Conservation (phyloP, 129 eudicot species). For the Saussurea involucrata region DNA sequence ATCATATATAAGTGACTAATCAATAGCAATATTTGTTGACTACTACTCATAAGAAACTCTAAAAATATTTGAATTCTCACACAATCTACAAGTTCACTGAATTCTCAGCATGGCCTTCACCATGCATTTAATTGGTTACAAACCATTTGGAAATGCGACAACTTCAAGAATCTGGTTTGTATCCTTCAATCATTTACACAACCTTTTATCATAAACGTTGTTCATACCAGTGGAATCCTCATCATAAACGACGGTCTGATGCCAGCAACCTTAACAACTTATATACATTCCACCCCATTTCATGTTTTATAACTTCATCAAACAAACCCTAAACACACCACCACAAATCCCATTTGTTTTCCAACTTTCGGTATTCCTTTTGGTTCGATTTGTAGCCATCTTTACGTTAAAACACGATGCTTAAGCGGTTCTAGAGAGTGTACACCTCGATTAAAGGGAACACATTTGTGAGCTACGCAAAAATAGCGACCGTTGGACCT, state of each 20-base stretch:
- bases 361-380: too few relatives aligned
- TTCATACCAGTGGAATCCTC: background rate
- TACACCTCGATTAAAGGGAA: slow-evolving; percentile 52
- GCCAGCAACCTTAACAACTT: slow-evolving; percentile 21
- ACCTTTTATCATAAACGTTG: slow-evolving; percentile 23
- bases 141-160: slow-evolving; percentile 29
- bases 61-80: too few relatives aligned
- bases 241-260: slow-evolving; percentile 18
- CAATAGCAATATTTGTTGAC: too few relatives aligned
- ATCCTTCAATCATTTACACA: background rate
- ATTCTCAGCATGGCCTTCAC: slow-evolving; percentile 23
- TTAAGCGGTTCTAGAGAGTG: slow-evolving; percentile 47
- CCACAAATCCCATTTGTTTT: background rate
- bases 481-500: slow-evolving; percentile 58
- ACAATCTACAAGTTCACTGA: too few relatives aligned
- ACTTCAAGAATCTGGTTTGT: slow-evolving; percentile 16
- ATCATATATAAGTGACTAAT: too few relatives aligned
- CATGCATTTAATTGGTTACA: slow-evolving; percentile 9
- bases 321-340: slow-evolving; percentile 3
- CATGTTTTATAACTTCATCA: slow-evolving; percentile 1
- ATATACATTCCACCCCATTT: slow-evolving; percentile 16
- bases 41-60: too few relatives aligned
- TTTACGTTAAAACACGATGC: slow-evolving; percentile 33
- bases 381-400: background rate
- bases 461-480: slow-evolving; percentile 53